Percentiles rank a stretch among this genome's conserved stretches.
Evolutionary conservation across 306 rosid species (phyloP).

Genomic region (Acacia confusa): DNA sequence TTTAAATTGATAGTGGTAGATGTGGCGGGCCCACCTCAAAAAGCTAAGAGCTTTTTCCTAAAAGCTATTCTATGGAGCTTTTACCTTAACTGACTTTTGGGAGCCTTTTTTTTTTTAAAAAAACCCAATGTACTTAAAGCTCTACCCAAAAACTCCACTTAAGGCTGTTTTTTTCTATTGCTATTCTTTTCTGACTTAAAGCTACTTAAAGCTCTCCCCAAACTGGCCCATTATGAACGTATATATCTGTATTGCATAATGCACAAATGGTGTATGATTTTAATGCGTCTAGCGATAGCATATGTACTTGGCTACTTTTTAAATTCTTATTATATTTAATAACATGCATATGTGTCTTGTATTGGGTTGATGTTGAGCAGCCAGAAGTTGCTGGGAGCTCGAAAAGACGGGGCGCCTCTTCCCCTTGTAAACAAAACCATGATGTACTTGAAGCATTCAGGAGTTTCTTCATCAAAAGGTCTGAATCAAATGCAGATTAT

Average conservation of each 20-base stretch:
- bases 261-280: neutral
- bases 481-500: slow-evolving; percentile 37
- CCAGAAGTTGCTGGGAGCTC: slow-evolving; percentile 67
- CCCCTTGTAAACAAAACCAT: slow-evolving; percentile 86
- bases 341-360: neutral
- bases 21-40: too few relatives aligned
- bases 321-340: neutral
- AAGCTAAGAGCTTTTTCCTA: too few relatives aligned
- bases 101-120: too few relatives aligned
- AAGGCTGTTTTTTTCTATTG: too few relatives aligned
- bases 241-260: neutral
- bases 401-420: slow-evolving; percentile 70
- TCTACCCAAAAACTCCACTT: too few relatives aligned
- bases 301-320: neutral
- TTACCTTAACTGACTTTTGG: too few relatives aligned
- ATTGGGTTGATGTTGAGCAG: slow-evolving; percentile 47
- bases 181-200: too few relatives aligned
- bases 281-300: neutral
- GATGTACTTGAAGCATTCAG: slow-evolving; percentile 69
- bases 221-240: neutral
- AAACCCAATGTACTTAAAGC: too few relatives aligned
- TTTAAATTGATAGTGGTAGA: too few relatives aligned
- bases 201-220: too few relatives aligned
- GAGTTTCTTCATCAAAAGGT: slow-evolving; percentile 41
- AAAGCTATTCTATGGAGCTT: too few relatives aligned